phyloP scores from a whole-genome alignment of 257 asterid species.

The Euphrasia confusa region DNA sequence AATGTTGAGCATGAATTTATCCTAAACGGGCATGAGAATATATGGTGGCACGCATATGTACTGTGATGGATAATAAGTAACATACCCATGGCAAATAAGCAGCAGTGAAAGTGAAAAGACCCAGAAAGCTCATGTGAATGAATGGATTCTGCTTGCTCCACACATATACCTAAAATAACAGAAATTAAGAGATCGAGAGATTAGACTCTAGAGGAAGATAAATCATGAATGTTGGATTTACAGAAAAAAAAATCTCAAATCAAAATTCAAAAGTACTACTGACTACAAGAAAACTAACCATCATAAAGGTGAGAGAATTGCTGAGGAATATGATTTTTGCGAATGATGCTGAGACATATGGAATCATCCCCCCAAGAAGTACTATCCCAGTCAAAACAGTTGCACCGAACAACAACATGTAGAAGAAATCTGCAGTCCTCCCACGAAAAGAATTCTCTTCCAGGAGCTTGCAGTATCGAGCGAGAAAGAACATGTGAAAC shows the following conservation, averaged over 20 bases:
- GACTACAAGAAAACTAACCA: constrained; percentile 53
- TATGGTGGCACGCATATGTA: neutral
- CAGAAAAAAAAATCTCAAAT: neutral
- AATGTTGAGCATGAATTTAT: too few relatives aligned
- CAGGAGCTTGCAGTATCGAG: constrained; percentile 98
- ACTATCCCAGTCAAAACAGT: constrained; percentile 86
- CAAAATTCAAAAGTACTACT: neutral
- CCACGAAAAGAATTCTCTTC: constrained; percentile 97
- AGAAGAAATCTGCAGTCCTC: constrained; percentile 96
- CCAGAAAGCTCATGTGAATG: constrained; percentile 98
- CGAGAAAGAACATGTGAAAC: constrained; percentile 99
- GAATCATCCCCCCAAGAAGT: constrained; percentile 94
- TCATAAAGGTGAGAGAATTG: constrained; percentile 98
- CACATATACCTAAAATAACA: constrained; percentile 72
- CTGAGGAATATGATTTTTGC: constrained; percentile 95
- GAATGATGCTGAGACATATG: constrained; percentile 86
- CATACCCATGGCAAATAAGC: constrained; percentile 99
- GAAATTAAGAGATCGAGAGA: neutral
- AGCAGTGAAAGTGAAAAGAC: constrained; percentile 95
- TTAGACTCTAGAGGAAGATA: constrained; percentile 11
- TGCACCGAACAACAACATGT: constrained; percentile 94
- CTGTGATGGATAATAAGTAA: constrained; percentile 10
- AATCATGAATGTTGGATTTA: neutral
- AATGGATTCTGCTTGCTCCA: constrained; percentile 99
- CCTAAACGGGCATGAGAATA: neutral